Conservation (phyloP, 768 basidiomycete genomes). For the Pleurotus cornucopiae region DNA sequence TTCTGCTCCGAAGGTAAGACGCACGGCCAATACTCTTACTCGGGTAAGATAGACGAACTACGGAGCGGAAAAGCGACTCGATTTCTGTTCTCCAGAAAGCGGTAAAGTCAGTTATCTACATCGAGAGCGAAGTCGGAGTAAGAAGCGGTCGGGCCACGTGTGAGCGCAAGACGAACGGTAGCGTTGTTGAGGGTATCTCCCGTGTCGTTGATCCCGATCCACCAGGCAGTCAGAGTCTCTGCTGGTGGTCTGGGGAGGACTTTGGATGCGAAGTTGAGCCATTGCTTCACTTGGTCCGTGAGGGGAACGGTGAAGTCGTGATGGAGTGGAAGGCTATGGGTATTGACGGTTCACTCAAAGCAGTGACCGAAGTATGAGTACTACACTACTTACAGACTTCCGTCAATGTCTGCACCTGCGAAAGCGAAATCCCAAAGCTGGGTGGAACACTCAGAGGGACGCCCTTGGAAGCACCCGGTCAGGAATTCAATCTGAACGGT, state of each 20-base stretch:
- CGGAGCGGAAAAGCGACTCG: conserved; percentile 26
- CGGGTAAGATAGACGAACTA: conserved; percentile 8
- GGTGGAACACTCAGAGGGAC: conserved; percentile 34
- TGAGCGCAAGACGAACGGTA: conserved; percentile 14
- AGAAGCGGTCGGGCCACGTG: too few relatives aligned
- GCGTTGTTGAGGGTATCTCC: conserved; percentile 42
- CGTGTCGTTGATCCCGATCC: conserved; percentile 59
- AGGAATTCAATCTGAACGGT: conserved; percentile 41
- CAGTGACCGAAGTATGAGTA: neutral
- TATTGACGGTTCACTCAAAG: neutral
- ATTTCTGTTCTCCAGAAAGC: conserved; percentile 47
- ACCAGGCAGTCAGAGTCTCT: conserved; percentile 48
- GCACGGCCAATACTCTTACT: too few relatives aligned
- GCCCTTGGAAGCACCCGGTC: conserved; percentile 46
- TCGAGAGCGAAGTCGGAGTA: neutral
- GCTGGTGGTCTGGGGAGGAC: conserved; percentile 38
- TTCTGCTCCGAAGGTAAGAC: conserved; percentile 20
- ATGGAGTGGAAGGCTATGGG: conserved; percentile 38
- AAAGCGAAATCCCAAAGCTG: conserved; percentile 57
- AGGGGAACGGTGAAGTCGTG: conserved; percentile 43
- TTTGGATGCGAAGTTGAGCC: conserved; percentile 36
- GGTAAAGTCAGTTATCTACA: conserved; percentile 41
- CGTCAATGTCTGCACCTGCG: conserved; percentile 46
- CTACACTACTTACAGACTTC: conserved; percentile 21
- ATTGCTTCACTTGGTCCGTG: conserved; percentile 47